Percentiles rank a stretch among this genome's conserved stretches.
Evolutionary conservation across 75 land plant genomes (phyloP).

Genomic region (Larix kaempferi): DNA sequence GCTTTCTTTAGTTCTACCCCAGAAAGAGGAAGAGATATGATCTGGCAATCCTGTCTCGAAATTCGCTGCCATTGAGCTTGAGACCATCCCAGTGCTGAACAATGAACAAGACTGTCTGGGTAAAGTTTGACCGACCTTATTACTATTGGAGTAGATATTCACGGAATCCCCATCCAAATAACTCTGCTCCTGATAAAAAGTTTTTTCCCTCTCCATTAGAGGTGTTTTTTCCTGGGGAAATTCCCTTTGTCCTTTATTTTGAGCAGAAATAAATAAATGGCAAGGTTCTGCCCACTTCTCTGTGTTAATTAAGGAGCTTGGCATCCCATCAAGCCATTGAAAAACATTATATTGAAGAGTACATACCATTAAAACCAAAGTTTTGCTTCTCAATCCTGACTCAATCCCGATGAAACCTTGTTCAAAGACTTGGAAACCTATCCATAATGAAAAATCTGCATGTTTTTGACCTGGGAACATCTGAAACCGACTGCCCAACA

Average conservation of each 20-base stretch:
- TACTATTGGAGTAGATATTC: background rate
- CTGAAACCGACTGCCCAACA: conserved; percentile 64
- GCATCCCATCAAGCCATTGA: conserved; percentile 78
- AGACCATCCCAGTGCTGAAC: conserved; percentile 9
- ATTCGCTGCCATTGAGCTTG: conserved; percentile 8
- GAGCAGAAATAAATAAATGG: conserved; percentile 58
- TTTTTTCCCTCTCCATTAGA: conserved; percentile 9
- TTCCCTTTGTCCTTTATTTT: conserved; percentile 5
- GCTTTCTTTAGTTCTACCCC: conserved; percentile 63
- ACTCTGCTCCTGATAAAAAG: background rate
- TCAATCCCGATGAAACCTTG: conserved; percentile 78
- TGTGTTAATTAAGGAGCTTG: conserved; percentile 33
- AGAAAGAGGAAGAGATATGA: conserved; percentile 25
- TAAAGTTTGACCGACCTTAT: background rate
- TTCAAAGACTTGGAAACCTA: conserved; percentile 65
- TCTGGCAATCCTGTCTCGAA: conserved; percentile 14
- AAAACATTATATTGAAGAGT: conserved; percentile 84
- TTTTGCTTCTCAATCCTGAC: conserved; percentile 73
- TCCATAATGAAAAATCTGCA: conserved; percentile 47
- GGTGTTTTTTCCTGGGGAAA: conserved; percentile 15
- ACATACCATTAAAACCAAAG: conserved; percentile 80
- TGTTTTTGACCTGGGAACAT: conserved; percentile 86
- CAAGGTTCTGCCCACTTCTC: conserved; percentile 89
- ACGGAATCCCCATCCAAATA: background rate
- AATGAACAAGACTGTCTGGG: conserved; percentile 29